These are phyloP conservation scores for Hyaloperonospora arabidopsidis DNA, from an alignment of 352 stramenopile genomes.

Conservation along the genomic window DNA sequence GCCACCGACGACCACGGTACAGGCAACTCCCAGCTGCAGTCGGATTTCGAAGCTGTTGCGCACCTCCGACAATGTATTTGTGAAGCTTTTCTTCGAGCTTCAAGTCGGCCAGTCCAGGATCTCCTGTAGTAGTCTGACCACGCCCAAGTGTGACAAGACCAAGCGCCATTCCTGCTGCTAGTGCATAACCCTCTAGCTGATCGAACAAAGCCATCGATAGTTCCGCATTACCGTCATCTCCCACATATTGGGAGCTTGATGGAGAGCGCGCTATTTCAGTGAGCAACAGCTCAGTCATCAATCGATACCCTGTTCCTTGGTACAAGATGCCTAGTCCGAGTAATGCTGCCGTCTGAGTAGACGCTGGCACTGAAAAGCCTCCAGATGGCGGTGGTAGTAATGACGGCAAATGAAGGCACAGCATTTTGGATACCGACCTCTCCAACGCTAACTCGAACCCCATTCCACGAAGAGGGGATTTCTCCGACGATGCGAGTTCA, in stretches of 20 bases:
- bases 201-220: conserved; percentile 55
- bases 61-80: conserved; percentile 89
- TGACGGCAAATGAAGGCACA: conserved; percentile 96
- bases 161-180: conserved; percentile 89
- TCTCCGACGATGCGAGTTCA: conserved; percentile 24
- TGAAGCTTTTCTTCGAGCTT: conserved; percentile 95
- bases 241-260: conserved; percentile 61
- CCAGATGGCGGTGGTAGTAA: conserved; percentile 91
- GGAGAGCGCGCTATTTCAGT: conserved; percentile 91
- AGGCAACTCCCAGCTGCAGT: conserved; percentile 50
- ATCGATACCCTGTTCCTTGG: conserved; percentile 89
- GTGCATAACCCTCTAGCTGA: conserved; percentile 92
- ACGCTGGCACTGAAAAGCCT: conserved; percentile 92
- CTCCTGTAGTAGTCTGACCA: conserved; percentile 50
- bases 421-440: conserved; percentile 94
- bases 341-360: conserved; percentile 93
- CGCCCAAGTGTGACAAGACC: conserved; percentile 92
- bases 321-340: conserved; percentile 94
- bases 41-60: conserved; percentile 38
- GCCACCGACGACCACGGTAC: conserved; percentile 65
- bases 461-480: conserved; percentile 32
- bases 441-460: conserved; percentile 62
- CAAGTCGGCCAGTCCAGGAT: conserved; percentile 91
- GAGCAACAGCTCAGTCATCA: conserved; percentile 97
- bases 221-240: conserved; percentile 31